A percentile compares a stretch with the other conserved stretches of the same genome.
Evolutionary conservation across 306 rosid genomes (phyloP).

Genomic region (Delonix regia): DNA sequence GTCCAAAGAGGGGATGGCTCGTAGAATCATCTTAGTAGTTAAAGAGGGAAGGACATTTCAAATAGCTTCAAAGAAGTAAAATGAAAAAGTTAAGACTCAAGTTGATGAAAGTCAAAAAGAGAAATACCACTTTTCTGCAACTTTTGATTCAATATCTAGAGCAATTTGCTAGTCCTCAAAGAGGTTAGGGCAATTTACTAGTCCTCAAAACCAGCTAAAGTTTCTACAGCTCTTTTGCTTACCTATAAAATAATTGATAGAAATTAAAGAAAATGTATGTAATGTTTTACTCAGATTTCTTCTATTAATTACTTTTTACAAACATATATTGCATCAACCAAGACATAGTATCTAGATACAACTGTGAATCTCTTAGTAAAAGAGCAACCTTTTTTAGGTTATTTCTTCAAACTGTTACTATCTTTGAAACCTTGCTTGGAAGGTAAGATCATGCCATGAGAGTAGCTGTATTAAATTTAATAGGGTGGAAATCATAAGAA

Average conservation of each 20-base stretch:
- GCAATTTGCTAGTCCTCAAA: slow-evolving; percentile 71
- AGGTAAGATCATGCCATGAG: slow-evolving; percentile 75
- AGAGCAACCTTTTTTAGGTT: slow-evolving; percentile 58
- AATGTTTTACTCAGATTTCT: neutral
- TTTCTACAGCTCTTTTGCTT: slow-evolving; percentile 52
- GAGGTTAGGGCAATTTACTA: slow-evolving; percentile 67
- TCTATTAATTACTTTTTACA: neutral
- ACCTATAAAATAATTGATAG: neutral
- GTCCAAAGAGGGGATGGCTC: neutral
- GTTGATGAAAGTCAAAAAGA: neutral
- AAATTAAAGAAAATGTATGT: neutral
- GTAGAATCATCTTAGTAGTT: neutral
- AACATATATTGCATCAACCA: neutral
- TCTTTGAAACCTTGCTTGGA: slow-evolving; percentile 74
- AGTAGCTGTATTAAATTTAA: slow-evolving; percentile 44
- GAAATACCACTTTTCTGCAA: slow-evolving; percentile 29
- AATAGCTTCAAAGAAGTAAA: neutral
- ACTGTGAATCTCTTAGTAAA: neutral
- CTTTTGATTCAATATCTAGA: slow-evolving; percentile 56
- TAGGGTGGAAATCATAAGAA: neutral
- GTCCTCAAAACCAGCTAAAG: slow-evolving; percentile 66
- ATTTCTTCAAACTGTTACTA: slow-evolving; percentile 69
- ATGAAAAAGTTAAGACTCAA: neutral
- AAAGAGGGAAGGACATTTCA: neutral
- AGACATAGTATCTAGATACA: neutral